Evolutionary conservation across 345 rosid species (phyloP), one percentile per base, ranked within the genome.

Genomic region (Hirschfeldia incana): DNA sequence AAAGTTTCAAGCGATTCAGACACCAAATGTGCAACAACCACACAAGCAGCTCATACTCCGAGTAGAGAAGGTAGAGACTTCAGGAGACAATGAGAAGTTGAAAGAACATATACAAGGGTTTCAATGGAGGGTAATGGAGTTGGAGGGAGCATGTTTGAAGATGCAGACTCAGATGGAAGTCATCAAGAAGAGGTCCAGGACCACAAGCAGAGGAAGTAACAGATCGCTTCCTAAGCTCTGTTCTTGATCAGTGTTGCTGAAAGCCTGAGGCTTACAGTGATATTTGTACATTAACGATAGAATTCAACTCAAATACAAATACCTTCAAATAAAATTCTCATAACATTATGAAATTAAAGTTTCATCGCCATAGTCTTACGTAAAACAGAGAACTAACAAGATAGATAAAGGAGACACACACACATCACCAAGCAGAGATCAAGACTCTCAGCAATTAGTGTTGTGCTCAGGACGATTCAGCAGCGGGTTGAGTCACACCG

Each of bases 221-320:
- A 87, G 90, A 85, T 90, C 93, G 7, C 78, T 94, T 57, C 97
- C 98, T 4, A 92, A 77, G 86, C 88, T 92, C 5, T 95, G 99
- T 83, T 92, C 97, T 34, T 90, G 88, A 90, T 75, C 74, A 28
- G 7, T 29, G 33, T 49, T 55, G 49, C 49, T 15, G 1, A 5
- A 17, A 26, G 32, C 13, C 59, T 21, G 13, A 49, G 53, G 10
- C 11, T 57, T 78, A 73, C 9, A 6, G 29, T 79, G 0, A 51
- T 69, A 36, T 69, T 37, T 75, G 78, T 73, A 73, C 12, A 78
- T 70, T 37, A 13, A 1, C 5, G 55, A 46, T 1, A 49, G 7
- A 49, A n/a, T n/a, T 65, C 55, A 65, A 75, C 57, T 37, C 72
- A 10, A 63, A 74, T 37, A 37, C 36, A 21, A 29, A 51, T 34